These are phyloP conservation scores for Penicillium sp. DNA, from an alignment of 2,329 filamentous ascomycete genomes.

Conservation along the genomic window DNA sequence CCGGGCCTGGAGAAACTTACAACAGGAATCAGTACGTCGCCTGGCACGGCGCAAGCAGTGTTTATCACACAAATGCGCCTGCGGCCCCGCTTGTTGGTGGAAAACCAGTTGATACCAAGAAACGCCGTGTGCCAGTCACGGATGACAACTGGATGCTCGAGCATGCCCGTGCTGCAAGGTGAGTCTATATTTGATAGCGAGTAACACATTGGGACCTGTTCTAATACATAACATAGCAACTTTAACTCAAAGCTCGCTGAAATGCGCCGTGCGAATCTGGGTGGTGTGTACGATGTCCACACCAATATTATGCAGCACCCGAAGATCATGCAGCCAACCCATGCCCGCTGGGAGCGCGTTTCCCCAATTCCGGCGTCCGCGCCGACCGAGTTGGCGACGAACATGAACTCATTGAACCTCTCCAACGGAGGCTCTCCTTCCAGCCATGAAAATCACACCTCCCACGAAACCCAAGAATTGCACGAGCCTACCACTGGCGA, in stretches of 20 bases:
- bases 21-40: constrained; percentile 99
- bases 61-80: constrained; percentile 83
- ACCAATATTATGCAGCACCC: constrained; percentile 91
- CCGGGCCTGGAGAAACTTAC: constrained; percentile 78
- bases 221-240: constrained; percentile 54
- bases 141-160: constrained; percentile 96
- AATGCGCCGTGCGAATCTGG: constrained; percentile 66
- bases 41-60: constrained; percentile 94
- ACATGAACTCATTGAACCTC: constrained; percentile 37
- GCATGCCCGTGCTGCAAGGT: constrained; percentile 89
- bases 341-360: constrained; percentile 77
- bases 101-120: constrained; percentile 74
- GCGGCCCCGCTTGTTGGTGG: constrained; percentile 72
- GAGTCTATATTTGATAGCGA: constrained; percentile 33
- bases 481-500: constrained; percentile 1
- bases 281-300: constrained; percentile 88
- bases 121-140: constrained; percentile 82
- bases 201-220: constrained; percentile 1
- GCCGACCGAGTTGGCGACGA: constrained; percentile 32
- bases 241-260: constrained; percentile 77
- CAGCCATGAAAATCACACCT: constrained; percentile 8
- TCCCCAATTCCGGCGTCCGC: constrained; percentile 40
- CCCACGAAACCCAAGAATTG: constrained; percentile 6
- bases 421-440: constrained; percentile 27
- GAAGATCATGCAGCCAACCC: constrained; percentile 82